Evolutionary conservation across 2,329 filamentous ascomycete genomes (phyloP).

Genomic region (Metarhizium guizhouense): DNA sequence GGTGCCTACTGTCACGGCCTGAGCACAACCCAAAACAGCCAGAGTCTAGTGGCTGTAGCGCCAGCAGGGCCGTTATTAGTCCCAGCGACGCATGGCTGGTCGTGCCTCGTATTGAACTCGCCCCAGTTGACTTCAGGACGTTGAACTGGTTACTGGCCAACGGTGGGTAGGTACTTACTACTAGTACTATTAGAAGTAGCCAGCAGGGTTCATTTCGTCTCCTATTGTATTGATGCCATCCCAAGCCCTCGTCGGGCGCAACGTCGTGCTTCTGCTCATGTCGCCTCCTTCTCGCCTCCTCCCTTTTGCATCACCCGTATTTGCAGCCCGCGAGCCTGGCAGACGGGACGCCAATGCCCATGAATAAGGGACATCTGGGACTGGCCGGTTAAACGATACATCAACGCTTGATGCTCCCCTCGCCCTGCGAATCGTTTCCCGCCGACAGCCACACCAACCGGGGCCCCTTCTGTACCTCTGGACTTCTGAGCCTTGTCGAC

Average conservation of each 20-base stretch:
- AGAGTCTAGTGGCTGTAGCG: background rate
- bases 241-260: background rate
- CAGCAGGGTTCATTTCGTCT: no score
- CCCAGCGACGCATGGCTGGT: background rate
- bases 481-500: background rate
- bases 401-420: background rate
- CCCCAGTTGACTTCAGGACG: no score
- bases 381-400: background rate
- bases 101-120: background rate
- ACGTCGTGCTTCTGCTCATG: background rate
- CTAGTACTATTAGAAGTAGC: no score
- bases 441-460: no score
- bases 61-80: background rate
- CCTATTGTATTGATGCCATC: no score
- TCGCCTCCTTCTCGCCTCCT: background rate
- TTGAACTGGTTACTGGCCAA: no score
- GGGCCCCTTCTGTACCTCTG: background rate
- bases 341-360: background rate
- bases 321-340: background rate
- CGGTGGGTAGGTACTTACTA: no score
- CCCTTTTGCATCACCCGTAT: background rate
- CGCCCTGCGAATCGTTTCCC: background rate
- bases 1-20: background rate
- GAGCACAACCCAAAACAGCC: background rate
- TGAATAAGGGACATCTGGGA: background rate